These are phyloP conservation scores for Lentithecium fluviatile DNA, from an alignment of 495 filamentous ascomycete species.

Conservation along the genomic window DNA sequence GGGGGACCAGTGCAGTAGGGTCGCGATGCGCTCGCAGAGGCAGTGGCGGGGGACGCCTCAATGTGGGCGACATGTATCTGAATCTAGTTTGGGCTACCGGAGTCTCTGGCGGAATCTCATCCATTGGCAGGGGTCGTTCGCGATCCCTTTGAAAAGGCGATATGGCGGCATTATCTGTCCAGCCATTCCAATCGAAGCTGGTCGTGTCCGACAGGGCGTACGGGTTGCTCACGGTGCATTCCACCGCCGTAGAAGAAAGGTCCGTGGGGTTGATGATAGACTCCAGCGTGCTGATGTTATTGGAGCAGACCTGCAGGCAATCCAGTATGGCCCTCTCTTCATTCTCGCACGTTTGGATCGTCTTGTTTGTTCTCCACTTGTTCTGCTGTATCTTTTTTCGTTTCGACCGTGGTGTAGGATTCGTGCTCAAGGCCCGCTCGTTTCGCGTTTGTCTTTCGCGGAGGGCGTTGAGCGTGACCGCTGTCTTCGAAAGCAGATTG, in stretches of 20 bases:
- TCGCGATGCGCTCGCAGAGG: conserved; percentile 9
- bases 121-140: not conserved
- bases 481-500: conserved; percentile 28
- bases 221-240: not conserved
- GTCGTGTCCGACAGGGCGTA: conserved; percentile 1
- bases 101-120: conserved; percentile 20
- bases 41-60: not conserved
- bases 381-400: conserved; percentile 32
- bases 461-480: conserved; percentile 24
- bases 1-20: not conserved
- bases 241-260: conserved; percentile 10
- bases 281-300: conserved; percentile 27
- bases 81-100: not conserved
- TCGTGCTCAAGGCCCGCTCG: conserved; percentile 16
- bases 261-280: conserved; percentile 1
- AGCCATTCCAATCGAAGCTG: conserved; percentile 28
- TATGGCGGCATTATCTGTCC: conserved; percentile 13
- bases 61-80: not conserved
- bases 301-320: conserved; percentile 23
- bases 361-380: conserved; percentile 30
- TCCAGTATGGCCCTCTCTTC: conserved; percentile 31
- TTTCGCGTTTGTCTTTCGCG: conserved; percentile 31
- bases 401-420: conserved; percentile 18
- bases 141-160: conserved; percentile 17
- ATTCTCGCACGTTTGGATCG: conserved; percentile 32